Base-by-base conservation (phyloP, 2,329 filamentous ascomycete species). In the Aspergillus pseudoglaucus region DNA sequence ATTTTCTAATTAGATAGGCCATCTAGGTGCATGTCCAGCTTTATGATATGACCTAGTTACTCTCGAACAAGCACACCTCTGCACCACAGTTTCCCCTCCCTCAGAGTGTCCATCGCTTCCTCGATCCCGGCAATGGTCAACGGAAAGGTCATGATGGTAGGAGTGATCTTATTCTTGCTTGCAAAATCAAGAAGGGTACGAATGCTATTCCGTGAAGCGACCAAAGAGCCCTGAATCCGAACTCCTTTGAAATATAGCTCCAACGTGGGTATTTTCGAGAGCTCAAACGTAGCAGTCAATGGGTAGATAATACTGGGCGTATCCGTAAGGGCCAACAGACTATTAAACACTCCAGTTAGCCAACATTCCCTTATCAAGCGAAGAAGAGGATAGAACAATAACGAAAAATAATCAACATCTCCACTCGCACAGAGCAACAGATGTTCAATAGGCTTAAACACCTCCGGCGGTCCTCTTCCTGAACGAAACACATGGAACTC, bases 141-240 rank as follows among this genome's bases (percentile, higher is more conserved):
- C 1, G 79, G 74, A 59, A 81, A 87, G 60, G 72, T 80, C 71
- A 86, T 77, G 27, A 87, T 67, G 63, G 85, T 73, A 47, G 83
- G 84, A 61, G 77, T 75, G 53, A 88, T 75, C 3, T 72, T 73
- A 55, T 87, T 80, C 14, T 71, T 65, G 51, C 74, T 68, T 0
- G 83, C 77, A 61, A 88, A 88, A 4, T 71, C 72, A 46, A 88
- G 76, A 44, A 85, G 81, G 58, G 85, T 79, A 60, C 83, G 78
- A 45, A 76, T 73, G 54, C 85, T 79, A 22, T 80, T 68, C 0
- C 82, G 75, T 42, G 84, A 77, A 0, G 84, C 84, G 30, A 77
- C 77, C 0, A 84, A 74, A 68, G 77, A 83, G 3, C 82, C 83
- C 52, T 81, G 75, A 2, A 90, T 71, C 4, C 75, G 79, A 10